Evolutionary conservation across 2,329 filamentous ascomycete species (phyloP).

Genomic region (Fusarium tupiense): DNA sequence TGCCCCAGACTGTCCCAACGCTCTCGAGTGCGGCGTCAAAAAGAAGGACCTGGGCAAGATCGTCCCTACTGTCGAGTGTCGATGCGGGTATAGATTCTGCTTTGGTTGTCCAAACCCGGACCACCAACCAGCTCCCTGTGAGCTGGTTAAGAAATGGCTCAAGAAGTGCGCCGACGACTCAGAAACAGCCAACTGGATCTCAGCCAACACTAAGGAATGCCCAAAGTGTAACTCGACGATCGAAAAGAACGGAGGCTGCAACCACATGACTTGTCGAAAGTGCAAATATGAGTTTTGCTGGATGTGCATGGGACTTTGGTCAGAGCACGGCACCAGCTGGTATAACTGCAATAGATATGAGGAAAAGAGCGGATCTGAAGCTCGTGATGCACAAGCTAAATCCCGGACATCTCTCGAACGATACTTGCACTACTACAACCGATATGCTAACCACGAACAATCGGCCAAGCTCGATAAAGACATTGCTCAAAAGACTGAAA

Average conservation of each 20-base stretch:
- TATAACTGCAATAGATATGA: conserved; percentile 99
- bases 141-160: conserved; percentile 91
- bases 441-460: conserved; percentile 98
- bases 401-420: conserved; percentile 90
- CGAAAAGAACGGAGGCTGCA: conserved; percentile 98
- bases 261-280: conserved; percentile 97
- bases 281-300: conserved; percentile 98
- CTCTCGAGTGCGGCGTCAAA: conserved; percentile 88
- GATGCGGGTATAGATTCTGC: conserved; percentile 88
- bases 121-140: conserved; percentile 92
- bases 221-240: conserved; percentile 96
- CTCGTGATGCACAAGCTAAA: conserved; percentile 89
- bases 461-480: conserved; percentile 97
- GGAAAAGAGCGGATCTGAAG: conserved; percentile 92
- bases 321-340: conserved; percentile 98
- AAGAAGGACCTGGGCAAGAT: conserved; percentile 85
- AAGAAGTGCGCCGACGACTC: conserved; percentile 99
- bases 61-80: conserved; percentile 89
- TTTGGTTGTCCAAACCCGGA: conserved; percentile 92
- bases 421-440: conserved; percentile 99
- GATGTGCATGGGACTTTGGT: conserved; percentile 99
- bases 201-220: conserved; percentile 98
- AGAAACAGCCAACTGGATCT: conserved; percentile 99
- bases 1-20: conserved; percentile 95
- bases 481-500: conserved; percentile 94